These are phyloP conservation scores for Capillidium heterosporum DNA, from an alignment of 371 early-diverging fungal species.

Conservation along the genomic window DNA sequence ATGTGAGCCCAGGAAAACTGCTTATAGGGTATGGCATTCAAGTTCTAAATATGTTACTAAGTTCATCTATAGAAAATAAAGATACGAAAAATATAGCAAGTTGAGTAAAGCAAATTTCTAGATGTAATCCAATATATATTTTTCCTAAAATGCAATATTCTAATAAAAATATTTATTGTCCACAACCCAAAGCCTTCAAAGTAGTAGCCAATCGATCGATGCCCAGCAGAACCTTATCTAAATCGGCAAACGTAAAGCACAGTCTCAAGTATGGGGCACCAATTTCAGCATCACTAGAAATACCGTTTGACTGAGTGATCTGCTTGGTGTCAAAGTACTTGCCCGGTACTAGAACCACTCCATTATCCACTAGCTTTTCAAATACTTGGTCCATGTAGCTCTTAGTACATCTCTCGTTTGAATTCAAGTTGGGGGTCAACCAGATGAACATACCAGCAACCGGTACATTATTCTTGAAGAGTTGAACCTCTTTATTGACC, in stretches of 20 bases:
- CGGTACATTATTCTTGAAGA: constrained; percentile 34
- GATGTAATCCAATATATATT: too few relatives aligned
- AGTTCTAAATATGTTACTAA: too few relatives aligned
- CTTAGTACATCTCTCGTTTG: neutral
- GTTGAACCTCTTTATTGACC: constrained; percentile 7
- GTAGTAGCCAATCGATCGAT: neutral
- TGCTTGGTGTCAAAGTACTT: neutral
- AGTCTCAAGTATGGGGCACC: neutral
- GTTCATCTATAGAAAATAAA: too few relatives aligned
- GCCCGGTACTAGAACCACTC: neutral
- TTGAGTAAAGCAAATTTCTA: too few relatives aligned
- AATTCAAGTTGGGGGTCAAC: constrained; percentile 24
- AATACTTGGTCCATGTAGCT: neutral
- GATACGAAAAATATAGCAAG: too few relatives aligned
- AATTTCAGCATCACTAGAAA: neutral
- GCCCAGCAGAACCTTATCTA: neutral
- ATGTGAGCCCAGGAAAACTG: too few relatives aligned
- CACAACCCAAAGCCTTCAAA: neutral
- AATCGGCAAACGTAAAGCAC: neutral
- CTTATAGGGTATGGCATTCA: too few relatives aligned
- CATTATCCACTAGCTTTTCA: neutral
- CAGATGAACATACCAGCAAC: constrained; percentile 73
- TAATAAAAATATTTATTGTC: neutral
- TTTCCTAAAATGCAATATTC: neutral
- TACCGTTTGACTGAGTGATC: neutral